phyloP scores from a whole-genome alignment of 495 filamentous ascomycete species.

The Lepidopterella palustris region DNA sequence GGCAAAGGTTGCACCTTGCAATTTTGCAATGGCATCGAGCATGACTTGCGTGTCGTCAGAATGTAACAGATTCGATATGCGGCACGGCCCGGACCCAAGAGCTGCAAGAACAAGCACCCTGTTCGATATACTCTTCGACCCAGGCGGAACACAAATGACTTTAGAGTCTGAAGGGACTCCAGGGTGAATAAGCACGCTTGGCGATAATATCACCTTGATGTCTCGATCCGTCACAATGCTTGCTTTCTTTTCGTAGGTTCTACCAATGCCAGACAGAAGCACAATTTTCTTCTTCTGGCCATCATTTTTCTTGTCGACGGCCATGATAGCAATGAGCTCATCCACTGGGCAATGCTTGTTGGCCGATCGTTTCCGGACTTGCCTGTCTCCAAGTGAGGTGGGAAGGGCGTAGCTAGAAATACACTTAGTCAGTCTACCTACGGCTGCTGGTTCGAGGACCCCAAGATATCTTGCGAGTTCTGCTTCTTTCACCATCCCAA shows the following conservation, averaged over 20 bases:
- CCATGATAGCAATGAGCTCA: slow-evolving; percentile 83
- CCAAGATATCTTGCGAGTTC: slow-evolving; percentile 87
- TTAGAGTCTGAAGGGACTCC: slow-evolving; percentile 56
- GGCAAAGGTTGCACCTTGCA: slow-evolving; percentile 83
- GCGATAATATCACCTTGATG: slow-evolving; percentile 76
- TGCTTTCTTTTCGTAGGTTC: slow-evolving; percentile 77
- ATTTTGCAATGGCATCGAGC: slow-evolving; percentile 75
- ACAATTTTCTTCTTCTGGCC: slow-evolving; percentile 94
- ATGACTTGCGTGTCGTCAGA: slow-evolving; percentile 97
- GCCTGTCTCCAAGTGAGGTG: slow-evolving; percentile 75
- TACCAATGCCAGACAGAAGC: slow-evolving; percentile 85
- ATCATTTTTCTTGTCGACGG: slow-evolving; percentile 97
- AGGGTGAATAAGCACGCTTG: slow-evolving; percentile 67
- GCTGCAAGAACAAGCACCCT: slow-evolving; percentile 88
- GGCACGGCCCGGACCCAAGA: slow-evolving; percentile 77
- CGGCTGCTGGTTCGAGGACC: slow-evolving; percentile 76
- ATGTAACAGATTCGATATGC: slow-evolving; percentile 85
- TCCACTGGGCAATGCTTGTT: slow-evolving; percentile 90
- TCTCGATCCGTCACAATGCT: slow-evolving; percentile 80
- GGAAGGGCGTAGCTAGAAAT: slow-evolving; percentile 90
- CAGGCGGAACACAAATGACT: slow-evolving; percentile 78
- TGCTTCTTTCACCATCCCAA: slow-evolving; percentile 97
- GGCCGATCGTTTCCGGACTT: slow-evolving; percentile 76
- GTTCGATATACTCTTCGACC: slow-evolving; percentile 98
- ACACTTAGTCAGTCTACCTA: slow-evolving; percentile 84